These are phyloP conservation scores for Leccinum barrowsii DNA, from an alignment of 768 basidiomycete genomes.

Conservation along the genomic window DNA sequence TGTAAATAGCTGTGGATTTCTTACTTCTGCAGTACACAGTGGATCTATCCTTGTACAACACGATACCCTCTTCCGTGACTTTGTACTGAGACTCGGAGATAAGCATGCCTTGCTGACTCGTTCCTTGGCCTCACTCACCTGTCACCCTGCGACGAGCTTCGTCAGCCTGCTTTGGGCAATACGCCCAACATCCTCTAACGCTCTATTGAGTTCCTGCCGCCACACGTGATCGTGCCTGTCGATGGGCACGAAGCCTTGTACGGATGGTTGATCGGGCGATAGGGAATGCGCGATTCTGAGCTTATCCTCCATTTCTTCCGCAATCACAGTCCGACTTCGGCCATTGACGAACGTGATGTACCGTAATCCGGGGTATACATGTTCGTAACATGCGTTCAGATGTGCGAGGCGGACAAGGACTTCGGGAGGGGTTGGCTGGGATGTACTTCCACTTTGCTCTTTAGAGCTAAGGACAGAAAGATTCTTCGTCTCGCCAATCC, in stretches of 20 bases:
- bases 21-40: background rate
- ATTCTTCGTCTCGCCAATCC: constrained; percentile 80
- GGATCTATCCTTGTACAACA: constrained; percentile 15
- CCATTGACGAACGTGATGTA: constrained; percentile 95
- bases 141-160: constrained; percentile 19
- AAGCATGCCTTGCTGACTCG: background rate
- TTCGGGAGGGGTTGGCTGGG: constrained; percentile 61
- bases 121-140: background rate
- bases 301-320: constrained; percentile 73
- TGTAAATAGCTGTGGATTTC: constrained; percentile 13
- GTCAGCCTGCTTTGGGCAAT: constrained; percentile 73
- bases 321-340: constrained; percentile 65
- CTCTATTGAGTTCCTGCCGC: constrained; percentile 66
- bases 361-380: constrained; percentile 65
- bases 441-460: constrained; percentile 61
- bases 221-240: constrained; percentile 46
- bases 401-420: constrained; percentile 69
- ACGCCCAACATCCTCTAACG: constrained; percentile 64
- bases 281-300: constrained; percentile 52
- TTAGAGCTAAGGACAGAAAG: constrained; percentile 72
- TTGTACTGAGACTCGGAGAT: background rate
- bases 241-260: constrained; percentile 37
- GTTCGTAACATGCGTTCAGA: constrained; percentile 78
- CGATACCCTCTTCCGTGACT: constrained; percentile 4
- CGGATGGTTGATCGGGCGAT: constrained; percentile 33